phyloP scores from a whole-genome alignment of 1,284 basidiomycete species.

The Ceratobasidium sp. region DNA sequence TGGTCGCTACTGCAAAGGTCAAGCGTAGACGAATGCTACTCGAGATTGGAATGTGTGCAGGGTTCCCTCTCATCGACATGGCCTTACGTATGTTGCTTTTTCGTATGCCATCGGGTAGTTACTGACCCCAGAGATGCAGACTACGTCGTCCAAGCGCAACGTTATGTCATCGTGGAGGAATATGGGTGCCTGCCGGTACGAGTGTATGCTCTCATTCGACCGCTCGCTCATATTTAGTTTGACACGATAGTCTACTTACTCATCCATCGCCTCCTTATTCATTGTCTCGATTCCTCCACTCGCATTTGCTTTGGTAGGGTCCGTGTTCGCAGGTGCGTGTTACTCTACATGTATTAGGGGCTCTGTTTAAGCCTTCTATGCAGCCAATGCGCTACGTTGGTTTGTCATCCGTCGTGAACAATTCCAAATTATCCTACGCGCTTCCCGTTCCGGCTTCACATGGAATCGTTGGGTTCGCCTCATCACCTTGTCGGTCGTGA shows the following conservation, averaged over 20 bases:
- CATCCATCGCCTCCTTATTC: conserved; percentile 58
- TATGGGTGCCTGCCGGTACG: conserved; percentile 64
- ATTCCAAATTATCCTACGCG: conserved; percentile 47
- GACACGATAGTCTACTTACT: conserved; percentile 53
- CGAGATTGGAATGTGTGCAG: no score
- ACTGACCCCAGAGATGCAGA: conserved; percentile 54
- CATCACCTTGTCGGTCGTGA: conserved; percentile 57
- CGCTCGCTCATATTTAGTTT: not conserved
- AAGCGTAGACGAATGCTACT: no score
- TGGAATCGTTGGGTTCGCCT: conserved; percentile 61
- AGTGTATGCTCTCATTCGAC: not conserved
- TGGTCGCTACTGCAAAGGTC: no score
- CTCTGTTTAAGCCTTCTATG: conserved; percentile 45
- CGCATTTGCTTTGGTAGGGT: conserved; percentile 50
- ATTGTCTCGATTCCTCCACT: conserved; percentile 66
- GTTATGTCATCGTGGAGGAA: conserved; percentile 68
- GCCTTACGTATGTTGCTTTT: conserved; percentile 58
- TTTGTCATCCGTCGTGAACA: conserved; percentile 48
- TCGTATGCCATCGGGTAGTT: not conserved
- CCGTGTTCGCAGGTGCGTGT: conserved; percentile 45
- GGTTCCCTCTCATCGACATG: conserved; percentile 60
- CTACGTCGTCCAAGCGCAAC: conserved; percentile 68
- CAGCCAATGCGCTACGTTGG: conserved; percentile 48
- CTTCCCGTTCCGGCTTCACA: conserved; percentile 51
- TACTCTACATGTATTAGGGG: not conserved